Evolutionary conservation across 2,329 filamentous ascomycete species (phyloP).

Genomic region (Claviceps capensis): DNA sequence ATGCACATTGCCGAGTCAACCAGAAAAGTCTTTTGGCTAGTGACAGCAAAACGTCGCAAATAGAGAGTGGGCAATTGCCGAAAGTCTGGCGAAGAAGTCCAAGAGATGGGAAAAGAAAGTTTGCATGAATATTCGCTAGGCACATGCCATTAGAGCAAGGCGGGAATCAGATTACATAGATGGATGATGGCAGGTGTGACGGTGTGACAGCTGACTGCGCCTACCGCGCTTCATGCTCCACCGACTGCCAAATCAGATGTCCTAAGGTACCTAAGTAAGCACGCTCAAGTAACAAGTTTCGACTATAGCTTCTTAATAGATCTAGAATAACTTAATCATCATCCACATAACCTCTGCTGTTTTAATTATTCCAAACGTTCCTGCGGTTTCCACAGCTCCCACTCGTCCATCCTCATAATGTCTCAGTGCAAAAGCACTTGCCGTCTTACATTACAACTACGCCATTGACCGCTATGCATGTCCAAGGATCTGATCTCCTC

Average conservation of each 20-base stretch:
- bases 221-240: no score
- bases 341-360: no score
- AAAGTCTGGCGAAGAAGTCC: neutral
- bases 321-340: no score
- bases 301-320: no score
- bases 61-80: neutral
- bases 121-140: neutral
- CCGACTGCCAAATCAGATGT: no score
- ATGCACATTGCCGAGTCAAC: constrained; percentile 15
- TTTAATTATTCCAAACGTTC: no score
- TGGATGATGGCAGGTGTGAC: neutral
- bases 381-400: no score
- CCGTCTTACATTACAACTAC: neutral
- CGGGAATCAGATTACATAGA: neutral
- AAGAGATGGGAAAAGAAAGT: neutral
- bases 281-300: no score
- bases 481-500: neutral
- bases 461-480: neutral
- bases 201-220: neutral
- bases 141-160: neutral
- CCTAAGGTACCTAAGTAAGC: no score
- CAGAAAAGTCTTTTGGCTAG: neutral
- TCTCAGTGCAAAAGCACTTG: neutral
- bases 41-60: neutral
- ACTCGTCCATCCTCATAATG: neutral